Evolutionary conservation across 495 filamentous ascomycete species (phyloP).

Genomic region (Tuber borchii): DNA sequence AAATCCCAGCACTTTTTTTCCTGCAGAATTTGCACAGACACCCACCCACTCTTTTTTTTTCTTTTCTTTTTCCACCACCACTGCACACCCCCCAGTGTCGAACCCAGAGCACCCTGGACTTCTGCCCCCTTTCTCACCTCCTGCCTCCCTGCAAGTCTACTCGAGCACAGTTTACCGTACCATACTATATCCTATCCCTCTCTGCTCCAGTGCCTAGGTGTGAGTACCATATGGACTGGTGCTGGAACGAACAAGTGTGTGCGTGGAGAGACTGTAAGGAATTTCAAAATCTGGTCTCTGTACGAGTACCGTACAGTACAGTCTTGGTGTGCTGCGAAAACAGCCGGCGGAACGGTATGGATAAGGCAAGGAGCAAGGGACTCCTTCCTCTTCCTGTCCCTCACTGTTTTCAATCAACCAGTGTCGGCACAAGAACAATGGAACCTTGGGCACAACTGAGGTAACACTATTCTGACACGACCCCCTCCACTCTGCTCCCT

Average conservation of each 20-base stretch:
- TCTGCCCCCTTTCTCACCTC: neutral
- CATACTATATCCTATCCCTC: neutral
- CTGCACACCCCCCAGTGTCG: neutral
- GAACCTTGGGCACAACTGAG: neutral
- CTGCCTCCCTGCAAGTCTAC: neutral
- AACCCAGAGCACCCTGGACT: neutral
- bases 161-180: neutral
- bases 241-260: neutral
- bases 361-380: conserved; percentile 32
- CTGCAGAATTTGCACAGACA: neutral
- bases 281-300: neutral
- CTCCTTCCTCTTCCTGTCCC: neutral
- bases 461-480: neutral
- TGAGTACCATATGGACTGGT: neutral
- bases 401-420: neutral
- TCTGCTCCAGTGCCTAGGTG: neutral
- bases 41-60: neutral
- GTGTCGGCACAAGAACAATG: neutral
- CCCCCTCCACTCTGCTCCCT: neutral
- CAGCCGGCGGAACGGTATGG: conserved; percentile 28
- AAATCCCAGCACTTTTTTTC: neutral
- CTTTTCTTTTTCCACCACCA: no score
- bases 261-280: neutral
- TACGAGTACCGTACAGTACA: neutral
- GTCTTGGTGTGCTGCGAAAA: neutral